Conservation (phyloP, 2,329 filamentous ascomycete genomes). For the Sclerotinia trifoliorum region DNA sequence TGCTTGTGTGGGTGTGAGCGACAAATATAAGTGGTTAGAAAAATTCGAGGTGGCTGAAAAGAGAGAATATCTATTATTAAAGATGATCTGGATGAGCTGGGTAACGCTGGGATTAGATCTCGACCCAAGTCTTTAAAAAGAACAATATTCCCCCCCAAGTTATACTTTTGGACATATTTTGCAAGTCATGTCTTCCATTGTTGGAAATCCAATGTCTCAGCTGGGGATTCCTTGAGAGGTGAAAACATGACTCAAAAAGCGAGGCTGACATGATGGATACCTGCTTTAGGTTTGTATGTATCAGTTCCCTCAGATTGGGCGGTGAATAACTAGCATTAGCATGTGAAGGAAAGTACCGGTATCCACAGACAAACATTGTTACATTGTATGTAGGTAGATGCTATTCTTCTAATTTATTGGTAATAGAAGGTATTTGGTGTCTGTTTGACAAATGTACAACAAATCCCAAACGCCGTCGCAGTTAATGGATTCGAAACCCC, state of each 20-base stretch:
- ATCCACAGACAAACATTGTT: conserved; percentile 16
- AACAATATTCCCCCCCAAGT: neutral
- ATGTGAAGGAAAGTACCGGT: neutral
- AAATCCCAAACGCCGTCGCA: conserved; percentile 36
- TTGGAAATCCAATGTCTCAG: neutral
- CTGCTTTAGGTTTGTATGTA: neutral
- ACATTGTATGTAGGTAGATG: conserved; percentile 22
- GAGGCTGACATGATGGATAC: conserved; percentile 8
- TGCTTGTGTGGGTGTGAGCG: neutral
- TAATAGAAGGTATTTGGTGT: conserved; percentile 28
- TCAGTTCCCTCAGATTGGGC: neutral
- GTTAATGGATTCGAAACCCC: conserved; percentile 22
- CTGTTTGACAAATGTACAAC: conserved; percentile 30
- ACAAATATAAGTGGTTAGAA: conserved; percentile 6
- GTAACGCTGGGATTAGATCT: neutral
- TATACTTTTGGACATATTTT: neutral
- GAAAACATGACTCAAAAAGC: conserved; percentile 1
- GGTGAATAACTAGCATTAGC: neutral
- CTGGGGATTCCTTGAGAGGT: neutral
- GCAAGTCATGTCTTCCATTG: neutral
- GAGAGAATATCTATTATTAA: conserved; percentile 4
- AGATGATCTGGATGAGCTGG: neutral
- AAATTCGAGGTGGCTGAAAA: neutral
- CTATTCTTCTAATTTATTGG: conserved; percentile 21
- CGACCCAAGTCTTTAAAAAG: conserved; percentile 3